Conservation (phyloP, 768 basidiomycete species). For the Kwoniella europaea region DNA sequence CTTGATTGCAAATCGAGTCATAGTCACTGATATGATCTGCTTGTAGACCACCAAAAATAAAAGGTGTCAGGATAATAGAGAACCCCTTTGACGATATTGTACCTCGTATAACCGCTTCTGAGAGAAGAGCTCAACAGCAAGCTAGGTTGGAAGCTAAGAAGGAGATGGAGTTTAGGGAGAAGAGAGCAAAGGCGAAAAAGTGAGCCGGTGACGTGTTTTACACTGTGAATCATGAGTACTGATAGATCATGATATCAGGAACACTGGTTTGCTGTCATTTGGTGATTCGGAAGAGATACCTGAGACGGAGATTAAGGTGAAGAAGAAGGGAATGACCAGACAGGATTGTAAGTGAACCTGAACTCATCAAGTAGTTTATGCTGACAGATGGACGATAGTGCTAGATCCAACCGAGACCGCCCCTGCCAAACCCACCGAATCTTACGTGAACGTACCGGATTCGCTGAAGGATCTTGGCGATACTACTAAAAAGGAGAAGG, state of each 20-base stretch:
- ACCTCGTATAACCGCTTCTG: constrained; percentile 93
- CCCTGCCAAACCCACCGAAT: constrained; percentile 24
- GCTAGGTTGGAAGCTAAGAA: constrained; percentile 61
- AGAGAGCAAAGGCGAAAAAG: constrained; percentile 85
- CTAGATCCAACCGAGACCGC: constrained; percentile 57
- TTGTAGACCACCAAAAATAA: constrained; percentile 86
- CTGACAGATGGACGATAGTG: constrained; percentile 46
- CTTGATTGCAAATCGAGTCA: too few relatives aligned
- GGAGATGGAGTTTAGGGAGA: constrained; percentile 49
- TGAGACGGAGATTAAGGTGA: constrained; percentile 64
- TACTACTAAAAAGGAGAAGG: constrained; percentile 48
- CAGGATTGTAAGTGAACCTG: constrained; percentile 75
- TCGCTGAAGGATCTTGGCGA: constrained; percentile 31
- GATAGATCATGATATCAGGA: constrained; percentile 62
- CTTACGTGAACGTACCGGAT: constrained; percentile 34
- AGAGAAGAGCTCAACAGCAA: constrained; percentile 79
- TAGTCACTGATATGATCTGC: neutral
- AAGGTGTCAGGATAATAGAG: constrained; percentile 78
- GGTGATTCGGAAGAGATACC: constrained; percentile 70
- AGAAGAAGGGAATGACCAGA: constrained; percentile 81
- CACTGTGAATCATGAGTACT: too few relatives aligned
- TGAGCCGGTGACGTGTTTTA: too few relatives aligned
- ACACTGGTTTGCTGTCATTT: constrained; percentile 88
- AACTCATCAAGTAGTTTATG: neutral
- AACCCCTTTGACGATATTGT: constrained; percentile 96